Percentiles rank a stretch among this genome's conserved stretches.
These are phyloP conservation scores for Ustilago crameri DNA, from an alignment of 1,284 basidiomycete genomes.

Conservation along the genomic window DNA sequence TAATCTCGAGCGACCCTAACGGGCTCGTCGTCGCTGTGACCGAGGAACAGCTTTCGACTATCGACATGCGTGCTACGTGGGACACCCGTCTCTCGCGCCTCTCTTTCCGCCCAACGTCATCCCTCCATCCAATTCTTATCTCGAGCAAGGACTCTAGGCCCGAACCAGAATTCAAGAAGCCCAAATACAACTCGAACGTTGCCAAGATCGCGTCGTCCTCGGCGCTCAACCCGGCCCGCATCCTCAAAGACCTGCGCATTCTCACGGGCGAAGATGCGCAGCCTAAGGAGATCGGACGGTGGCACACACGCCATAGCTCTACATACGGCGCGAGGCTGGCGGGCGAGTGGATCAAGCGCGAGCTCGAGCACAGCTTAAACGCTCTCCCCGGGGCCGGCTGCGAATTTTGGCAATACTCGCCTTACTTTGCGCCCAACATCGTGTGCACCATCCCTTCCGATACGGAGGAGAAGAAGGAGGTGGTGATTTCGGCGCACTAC, in stretches of 20 bases:
- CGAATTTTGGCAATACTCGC: conserved; percentile 31
- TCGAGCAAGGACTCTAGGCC: background rate
- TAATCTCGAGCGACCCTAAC: background rate
- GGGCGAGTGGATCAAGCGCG: conserved; percentile 43
- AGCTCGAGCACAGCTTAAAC: conserved; percentile 22
- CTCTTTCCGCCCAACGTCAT: conserved; percentile 14
- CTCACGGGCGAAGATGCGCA: conserved; percentile 45
- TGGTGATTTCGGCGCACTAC: conserved; percentile 65
- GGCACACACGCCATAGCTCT: conserved; percentile 46
- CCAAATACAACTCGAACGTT: conserved; percentile 36
- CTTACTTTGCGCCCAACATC: conserved; percentile 51
- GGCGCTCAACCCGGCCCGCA: conserved; percentile 16
- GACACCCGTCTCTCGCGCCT: conserved; percentile 35
- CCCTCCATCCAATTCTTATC: background rate
- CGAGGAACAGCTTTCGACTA: conserved; percentile 1
- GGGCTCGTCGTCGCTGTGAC: conserved; percentile 10
- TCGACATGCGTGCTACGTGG: conserved; percentile 19
- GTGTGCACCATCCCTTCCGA: conserved; percentile 40
- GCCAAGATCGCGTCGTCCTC: conserved; percentile 24
- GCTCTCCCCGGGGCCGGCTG: conserved; percentile 28
- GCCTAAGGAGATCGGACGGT: conserved; percentile 14
- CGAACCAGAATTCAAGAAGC: conserved; percentile 25
- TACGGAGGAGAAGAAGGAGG: conserved; percentile 13
- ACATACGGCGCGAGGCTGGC: conserved; percentile 45
- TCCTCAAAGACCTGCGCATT: conserved; percentile 38